Percentiles rank a stretch among this genome's conserved stretches.
Evolutionary conservation across 371 early-diverging fungal species (phyloP).

Genomic region (Mucor saturninus): DNA sequence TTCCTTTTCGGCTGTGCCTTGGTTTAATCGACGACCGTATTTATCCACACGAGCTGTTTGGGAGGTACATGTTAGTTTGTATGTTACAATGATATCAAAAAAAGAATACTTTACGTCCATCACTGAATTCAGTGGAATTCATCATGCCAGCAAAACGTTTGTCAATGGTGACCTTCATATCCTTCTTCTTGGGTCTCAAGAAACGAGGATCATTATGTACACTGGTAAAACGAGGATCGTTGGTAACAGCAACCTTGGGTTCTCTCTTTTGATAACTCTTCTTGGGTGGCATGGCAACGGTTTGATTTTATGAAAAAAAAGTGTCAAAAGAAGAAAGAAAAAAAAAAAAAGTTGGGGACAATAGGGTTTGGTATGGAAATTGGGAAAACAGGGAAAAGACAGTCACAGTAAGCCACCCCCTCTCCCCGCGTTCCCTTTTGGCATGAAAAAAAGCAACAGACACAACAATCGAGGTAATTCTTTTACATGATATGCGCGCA

Average conservation of each 20-base stretch:
- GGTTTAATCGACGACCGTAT: constrained; percentile 78
- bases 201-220: constrained; percentile 92
- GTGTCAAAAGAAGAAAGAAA: constrained; percentile 3
- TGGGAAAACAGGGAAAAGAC: background rate
- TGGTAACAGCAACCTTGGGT: constrained; percentile 46
- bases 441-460: too few species aligned
- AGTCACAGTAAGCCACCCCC: constrained; percentile 17
- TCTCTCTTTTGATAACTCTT: constrained; percentile 21
- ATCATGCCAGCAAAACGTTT: constrained; percentile 86
- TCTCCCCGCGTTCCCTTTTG: background rate
- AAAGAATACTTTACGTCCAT: constrained; percentile 38
- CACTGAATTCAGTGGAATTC: constrained; percentile 75
- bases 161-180: constrained; percentile 89
- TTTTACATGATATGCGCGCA: too few species aligned
- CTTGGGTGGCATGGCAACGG: constrained; percentile 16
- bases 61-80: background rate
- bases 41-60: constrained; percentile 76
- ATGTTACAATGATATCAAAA: background rate
- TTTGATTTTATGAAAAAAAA: background rate
- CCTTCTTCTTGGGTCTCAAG: constrained; percentile 76
- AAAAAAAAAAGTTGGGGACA: background rate
- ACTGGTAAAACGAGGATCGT: constrained; percentile 83
- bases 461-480: too few species aligned
- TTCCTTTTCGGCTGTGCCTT: constrained; percentile 56
- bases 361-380: background rate